Evolutionary conservation across 1,284 basidiomycete species (phyloP).

Genomic region (Heterobasidion parviporum): DNA sequence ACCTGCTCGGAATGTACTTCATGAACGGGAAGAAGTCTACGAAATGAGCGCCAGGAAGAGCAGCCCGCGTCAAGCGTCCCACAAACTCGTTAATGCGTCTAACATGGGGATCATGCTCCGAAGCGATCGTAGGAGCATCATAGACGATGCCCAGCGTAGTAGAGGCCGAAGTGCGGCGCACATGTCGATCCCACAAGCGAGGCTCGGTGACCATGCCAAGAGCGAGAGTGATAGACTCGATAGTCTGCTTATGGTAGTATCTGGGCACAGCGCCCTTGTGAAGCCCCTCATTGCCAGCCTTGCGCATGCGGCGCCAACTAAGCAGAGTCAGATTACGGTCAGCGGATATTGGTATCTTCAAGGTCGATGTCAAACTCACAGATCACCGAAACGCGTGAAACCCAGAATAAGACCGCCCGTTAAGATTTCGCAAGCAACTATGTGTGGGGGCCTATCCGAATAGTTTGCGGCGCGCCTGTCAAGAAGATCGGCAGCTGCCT

Average conservation of each 20-base stretch:
- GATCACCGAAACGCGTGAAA: neutral
- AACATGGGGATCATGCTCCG: neutral
- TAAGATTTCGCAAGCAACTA: conserved; percentile 1
- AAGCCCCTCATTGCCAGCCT: conserved; percentile 1
- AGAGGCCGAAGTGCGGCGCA: neutral
- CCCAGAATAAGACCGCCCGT: neutral
- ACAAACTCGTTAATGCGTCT: neutral
- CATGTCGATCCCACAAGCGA: neutral
- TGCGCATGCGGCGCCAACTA: conserved; percentile 6
- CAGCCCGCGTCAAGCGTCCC: neutral
- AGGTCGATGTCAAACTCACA: neutral
- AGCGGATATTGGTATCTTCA: neutral
- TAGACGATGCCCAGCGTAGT: neutral
- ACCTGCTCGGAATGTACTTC: conserved; percentile 4
- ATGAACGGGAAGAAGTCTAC: conserved; percentile 5
- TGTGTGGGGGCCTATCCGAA: conserved; percentile 12
- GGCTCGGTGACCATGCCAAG: neutral
- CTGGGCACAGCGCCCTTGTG: neutral
- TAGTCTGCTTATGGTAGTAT: neutral
- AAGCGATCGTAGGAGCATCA: neutral
- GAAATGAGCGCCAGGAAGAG: conserved; percentile 1
- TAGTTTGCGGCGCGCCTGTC: conserved; percentile 14
- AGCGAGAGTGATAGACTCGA: conserved; percentile 3
- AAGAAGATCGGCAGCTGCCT: conserved; percentile 14
- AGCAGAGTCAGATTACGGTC: neutral